Evolutionary conservation across 768 basidiomycete genomes (phyloP).

Genomic region (Lanmaoa rubissima): DNA sequence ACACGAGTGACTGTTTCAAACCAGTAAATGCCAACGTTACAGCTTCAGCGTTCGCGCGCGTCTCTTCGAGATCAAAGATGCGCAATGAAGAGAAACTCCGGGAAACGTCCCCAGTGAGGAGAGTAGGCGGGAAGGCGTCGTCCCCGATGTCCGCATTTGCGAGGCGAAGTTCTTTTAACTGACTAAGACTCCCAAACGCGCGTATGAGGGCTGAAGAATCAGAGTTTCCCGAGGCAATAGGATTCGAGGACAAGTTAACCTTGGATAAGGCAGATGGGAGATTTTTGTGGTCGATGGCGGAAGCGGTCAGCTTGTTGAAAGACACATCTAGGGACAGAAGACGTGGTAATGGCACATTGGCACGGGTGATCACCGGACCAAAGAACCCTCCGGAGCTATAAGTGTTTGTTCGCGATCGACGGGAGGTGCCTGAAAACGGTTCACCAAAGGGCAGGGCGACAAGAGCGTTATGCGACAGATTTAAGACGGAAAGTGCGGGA

Average conservation of each 20-base stretch:
- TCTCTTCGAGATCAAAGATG: slow-evolving; percentile 66
- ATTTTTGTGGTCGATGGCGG: slow-evolving; percentile 47
- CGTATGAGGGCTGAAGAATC: slow-evolving; percentile 38
- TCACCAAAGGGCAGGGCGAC: slow-evolving; percentile 58
- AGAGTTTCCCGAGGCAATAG: slow-evolving; percentile 45
- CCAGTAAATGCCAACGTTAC: slow-evolving; percentile 44
- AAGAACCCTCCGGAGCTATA: slow-evolving; percentile 57
- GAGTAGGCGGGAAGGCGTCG: slow-evolving; percentile 47
- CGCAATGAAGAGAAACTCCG: slow-evolving; percentile 50
- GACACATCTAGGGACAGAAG: slow-evolving; percentile 65
- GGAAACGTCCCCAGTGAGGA: slow-evolving; percentile 17
- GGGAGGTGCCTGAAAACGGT: slow-evolving; percentile 43
- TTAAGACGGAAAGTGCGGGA: slow-evolving; percentile 62
- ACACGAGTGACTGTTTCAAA: slow-evolving; percentile 51
- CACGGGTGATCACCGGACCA: slow-evolving; percentile 56
- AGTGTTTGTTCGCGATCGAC: slow-evolving; percentile 24
- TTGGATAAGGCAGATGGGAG: slow-evolving; percentile 57
- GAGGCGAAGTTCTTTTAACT: slow-evolving; percentile 57
- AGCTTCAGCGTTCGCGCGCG: slow-evolving; percentile 49
- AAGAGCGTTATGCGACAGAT: slow-evolving; percentile 70
- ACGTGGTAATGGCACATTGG: slow-evolving; percentile 62
- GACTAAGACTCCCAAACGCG: slow-evolving; percentile 44
- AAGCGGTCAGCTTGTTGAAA: slow-evolving; percentile 60
- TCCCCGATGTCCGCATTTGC: slow-evolving; percentile 59
- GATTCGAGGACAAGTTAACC: slow-evolving; percentile 66